phyloP scores from a whole-genome alignment of 805 yeast species.

The Barnettozyma californica region DNA sequence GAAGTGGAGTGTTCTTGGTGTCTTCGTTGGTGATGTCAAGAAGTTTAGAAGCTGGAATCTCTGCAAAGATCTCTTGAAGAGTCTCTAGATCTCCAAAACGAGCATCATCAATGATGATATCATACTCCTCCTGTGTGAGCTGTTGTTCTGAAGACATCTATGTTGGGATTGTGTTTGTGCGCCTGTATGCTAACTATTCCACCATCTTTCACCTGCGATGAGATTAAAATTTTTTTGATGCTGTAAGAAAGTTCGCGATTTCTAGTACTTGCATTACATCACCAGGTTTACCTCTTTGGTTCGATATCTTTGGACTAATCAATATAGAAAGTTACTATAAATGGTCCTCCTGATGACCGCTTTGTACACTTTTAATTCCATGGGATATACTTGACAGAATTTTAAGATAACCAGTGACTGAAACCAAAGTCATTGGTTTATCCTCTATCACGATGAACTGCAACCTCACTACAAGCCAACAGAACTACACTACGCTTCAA shows the following conservation, averaged over 20 bases:
- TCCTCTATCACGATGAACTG: too few relatives aligned
- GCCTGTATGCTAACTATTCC: background rate
- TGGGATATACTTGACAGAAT: too few relatives aligned
- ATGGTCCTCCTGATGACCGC: too few relatives aligned
- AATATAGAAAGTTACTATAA: too few relatives aligned
- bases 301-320: too few relatives aligned
- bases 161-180: background rate
- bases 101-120: slow-evolving; percentile 75
- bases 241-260: background rate
- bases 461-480: too few relatives aligned
- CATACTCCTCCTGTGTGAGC: slow-evolving; percentile 69
- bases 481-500: too few relatives aligned
- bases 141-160: slow-evolving; percentile 15
- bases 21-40: slow-evolving; percentile 52
- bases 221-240: background rate
- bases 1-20: slow-evolving; percentile 72
- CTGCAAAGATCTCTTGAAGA: slow-evolving; percentile 60
- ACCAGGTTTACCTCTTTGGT: too few relatives aligned
- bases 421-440: too few relatives aligned
- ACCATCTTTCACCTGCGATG: background rate
- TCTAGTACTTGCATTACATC: background rate
- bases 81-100: slow-evolving; percentile 84
- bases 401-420: too few relatives aligned
- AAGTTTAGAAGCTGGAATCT: slow-evolving; percentile 37
- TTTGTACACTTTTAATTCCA: too few relatives aligned